Conservation (phyloP, 345 rosid genomes). For the Erodium maritimum region DNA sequence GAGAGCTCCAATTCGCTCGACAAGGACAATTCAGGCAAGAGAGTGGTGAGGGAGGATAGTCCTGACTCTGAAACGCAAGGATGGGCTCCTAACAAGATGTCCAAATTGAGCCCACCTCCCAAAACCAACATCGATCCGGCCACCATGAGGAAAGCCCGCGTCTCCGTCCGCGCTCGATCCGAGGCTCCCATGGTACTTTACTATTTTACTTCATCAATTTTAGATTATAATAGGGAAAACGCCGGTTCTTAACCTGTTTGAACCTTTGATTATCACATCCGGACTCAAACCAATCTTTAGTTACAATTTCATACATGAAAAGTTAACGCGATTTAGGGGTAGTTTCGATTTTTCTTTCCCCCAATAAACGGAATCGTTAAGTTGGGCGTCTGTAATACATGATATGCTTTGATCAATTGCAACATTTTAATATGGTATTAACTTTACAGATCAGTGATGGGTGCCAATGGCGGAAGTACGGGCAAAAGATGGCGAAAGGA, state of each 20-base stretch:
- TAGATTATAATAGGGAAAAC: no score
- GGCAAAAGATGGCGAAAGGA: conserved; percentile 98
- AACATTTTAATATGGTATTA: no score
- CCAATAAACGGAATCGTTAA: no score
- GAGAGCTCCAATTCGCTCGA: conserved; percentile 24
- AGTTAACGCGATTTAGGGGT: no score
- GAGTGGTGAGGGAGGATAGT: conserved; percentile 46
- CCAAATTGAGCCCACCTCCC: conserved; percentile 22
- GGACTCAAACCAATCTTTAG: no score
- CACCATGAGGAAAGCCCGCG: conserved; percentile 94
- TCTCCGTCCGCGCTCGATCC: conserved; percentile 93
- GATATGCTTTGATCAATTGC: no score
- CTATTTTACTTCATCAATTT: neutral
- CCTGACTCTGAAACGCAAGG: conserved; percentile 52
- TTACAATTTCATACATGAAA: no score
- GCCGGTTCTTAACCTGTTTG: no score
- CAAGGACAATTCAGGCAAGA: conserved; percentile 28
- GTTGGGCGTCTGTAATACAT: no score
- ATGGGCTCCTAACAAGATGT: conserved; percentile 52
- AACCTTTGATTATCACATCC: no score
- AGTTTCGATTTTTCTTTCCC: no score
- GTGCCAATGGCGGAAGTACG: conserved; percentile 98
- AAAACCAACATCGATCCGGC: conserved; percentile 49
- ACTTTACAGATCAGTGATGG: conserved; percentile 61
- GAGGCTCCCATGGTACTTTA: conserved; percentile 87